Percentiles rank a stretch among this genome's conserved stretches.
Conservation (phyloP, 257 asterid species). For the Ilex asprella region DNA sequence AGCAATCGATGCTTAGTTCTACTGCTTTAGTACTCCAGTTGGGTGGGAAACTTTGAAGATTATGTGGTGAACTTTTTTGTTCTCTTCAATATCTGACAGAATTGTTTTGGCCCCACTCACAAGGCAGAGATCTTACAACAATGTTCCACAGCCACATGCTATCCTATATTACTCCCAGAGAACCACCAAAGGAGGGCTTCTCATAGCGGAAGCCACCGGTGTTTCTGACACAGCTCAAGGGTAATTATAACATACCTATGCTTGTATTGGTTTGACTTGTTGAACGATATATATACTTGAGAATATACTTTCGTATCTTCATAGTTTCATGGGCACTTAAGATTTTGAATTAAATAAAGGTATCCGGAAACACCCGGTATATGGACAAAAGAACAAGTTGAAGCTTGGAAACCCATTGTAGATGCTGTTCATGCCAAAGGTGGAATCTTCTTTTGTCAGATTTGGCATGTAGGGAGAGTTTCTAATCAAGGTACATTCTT, state of each 20-base stretch:
- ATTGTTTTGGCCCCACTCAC: constrained; percentile 67
- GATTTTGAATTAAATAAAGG: constrained; percentile 4
- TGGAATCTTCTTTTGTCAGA: too few relatives aligned
- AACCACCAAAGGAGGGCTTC: too few relatives aligned
- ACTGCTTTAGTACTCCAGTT: too few relatives aligned
- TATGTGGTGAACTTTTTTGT: too few relatives aligned
- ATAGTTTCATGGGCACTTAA: background rate
- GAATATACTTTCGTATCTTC: background rate
- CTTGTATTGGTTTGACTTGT: too few relatives aligned
- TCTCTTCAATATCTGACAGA: constrained; percentile 20
- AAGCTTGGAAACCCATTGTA: constrained; percentile 47
- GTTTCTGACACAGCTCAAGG: constrained; percentile 52
- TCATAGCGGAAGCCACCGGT: constrained; percentile 51
- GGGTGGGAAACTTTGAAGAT: too few relatives aligned
- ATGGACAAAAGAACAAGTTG: constrained; percentile 43
- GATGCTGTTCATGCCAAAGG: constrained; percentile 54
- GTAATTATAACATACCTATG: constrained; percentile 10
- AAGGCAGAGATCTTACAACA: constrained; percentile 48
- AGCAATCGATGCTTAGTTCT: too few relatives aligned
- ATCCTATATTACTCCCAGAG: constrained; percentile 58
- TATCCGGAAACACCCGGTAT: constrained; percentile 35
- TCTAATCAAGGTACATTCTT: too few relatives aligned
- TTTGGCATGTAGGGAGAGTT: too few relatives aligned
- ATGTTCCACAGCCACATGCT: constrained; percentile 70
- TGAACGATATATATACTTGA: background rate